phyloP scores from a whole-genome alignment of 2,329 filamentous ascomycete genomes.

The Microascus cirrosus region DNA sequence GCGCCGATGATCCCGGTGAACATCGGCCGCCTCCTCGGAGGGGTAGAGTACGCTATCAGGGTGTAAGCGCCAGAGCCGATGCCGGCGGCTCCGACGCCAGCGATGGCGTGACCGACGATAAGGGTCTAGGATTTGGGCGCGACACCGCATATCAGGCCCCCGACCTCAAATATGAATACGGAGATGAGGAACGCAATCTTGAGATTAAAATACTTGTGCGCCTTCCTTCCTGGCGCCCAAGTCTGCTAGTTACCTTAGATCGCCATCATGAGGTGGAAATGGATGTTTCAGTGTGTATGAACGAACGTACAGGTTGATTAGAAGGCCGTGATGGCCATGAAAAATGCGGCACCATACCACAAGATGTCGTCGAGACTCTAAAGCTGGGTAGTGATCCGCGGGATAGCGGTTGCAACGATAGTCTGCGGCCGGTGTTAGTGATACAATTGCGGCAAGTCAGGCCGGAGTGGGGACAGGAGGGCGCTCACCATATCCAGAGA shows the following conservation, averaged over 20 bases:
- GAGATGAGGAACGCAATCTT: constrained; percentile 34
- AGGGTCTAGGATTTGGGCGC: constrained; percentile 34
- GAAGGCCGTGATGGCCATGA: constrained; percentile 33
- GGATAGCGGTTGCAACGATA: constrained; percentile 46
- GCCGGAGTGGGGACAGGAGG: no score
- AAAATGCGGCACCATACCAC: constrained; percentile 49
- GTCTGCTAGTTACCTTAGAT: constrained; percentile 2
- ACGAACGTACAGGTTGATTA: constrained; percentile 27
- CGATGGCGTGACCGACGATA: constrained; percentile 39
- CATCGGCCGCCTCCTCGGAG: constrained; percentile 20
- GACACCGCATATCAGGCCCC: constrained; percentile 34
- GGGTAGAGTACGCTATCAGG: constrained; percentile 33
- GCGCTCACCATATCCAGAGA: no score
- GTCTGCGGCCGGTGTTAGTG: no score
- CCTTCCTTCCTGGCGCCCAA: constrained; percentile 26
- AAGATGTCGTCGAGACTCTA: constrained; percentile 38
- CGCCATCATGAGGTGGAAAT: no score
- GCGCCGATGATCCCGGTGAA: constrained; percentile 26
- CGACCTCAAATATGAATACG: constrained; percentile 42
- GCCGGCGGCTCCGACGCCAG: constrained; percentile 33
- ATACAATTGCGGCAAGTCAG: no score
- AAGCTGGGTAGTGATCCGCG: constrained; percentile 42
- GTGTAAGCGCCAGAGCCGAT: constrained; percentile 36
- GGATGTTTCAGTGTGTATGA: constrained; percentile 7
- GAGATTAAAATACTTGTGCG: constrained; percentile 39